These are phyloP conservation scores for Mycena kentingensis DNA, from an alignment of 768 basidiomycete species.

Conservation along the genomic window DNA sequence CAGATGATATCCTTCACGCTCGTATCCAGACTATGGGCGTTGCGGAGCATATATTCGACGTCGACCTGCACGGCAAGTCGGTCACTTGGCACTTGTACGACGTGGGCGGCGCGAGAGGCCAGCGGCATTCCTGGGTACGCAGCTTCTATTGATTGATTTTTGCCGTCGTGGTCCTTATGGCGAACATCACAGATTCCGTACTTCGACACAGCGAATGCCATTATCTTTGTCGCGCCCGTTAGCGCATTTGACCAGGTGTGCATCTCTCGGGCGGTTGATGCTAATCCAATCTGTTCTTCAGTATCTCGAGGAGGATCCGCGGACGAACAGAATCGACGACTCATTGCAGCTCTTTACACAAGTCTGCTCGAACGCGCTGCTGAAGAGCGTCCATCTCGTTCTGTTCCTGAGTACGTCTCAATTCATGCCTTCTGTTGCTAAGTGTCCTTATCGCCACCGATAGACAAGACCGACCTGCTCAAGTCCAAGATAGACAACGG, in stretches of 20 bases:
- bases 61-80: constrained; percentile 74
- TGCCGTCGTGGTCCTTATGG: constrained; percentile 6
- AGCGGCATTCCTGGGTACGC: constrained; percentile 72
- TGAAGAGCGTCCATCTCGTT: constrained; percentile 68
- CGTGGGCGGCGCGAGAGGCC: constrained; percentile 71
- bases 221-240: constrained; percentile 78
- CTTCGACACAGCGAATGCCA: constrained; percentile 76
- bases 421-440: constrained; percentile 5
- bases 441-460: constrained; percentile 9
- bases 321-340: constrained; percentile 84
- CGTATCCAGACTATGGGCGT: constrained; percentile 91
- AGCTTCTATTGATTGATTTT: not conserved
- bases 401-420: constrained; percentile 56
- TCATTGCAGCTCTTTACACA: constrained; percentile 86
- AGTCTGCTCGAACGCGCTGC: constrained; percentile 77
- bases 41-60: constrained; percentile 80
- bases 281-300: constrained; percentile 31
- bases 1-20: constrained; percentile 88
- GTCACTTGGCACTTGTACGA: constrained; percentile 77
- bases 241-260: constrained; percentile 76
- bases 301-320: constrained; percentile 87
- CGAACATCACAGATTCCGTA: constrained; percentile 45
- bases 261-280: constrained; percentile 9
- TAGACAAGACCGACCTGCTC: constrained; percentile 81
- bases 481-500: constrained; percentile 71